Percentiles rank a stretch among this genome's conserved stretches.
phyloP scores from a whole-genome alignment of 1,139 yeast species.

The Taphrina communis region DNA sequence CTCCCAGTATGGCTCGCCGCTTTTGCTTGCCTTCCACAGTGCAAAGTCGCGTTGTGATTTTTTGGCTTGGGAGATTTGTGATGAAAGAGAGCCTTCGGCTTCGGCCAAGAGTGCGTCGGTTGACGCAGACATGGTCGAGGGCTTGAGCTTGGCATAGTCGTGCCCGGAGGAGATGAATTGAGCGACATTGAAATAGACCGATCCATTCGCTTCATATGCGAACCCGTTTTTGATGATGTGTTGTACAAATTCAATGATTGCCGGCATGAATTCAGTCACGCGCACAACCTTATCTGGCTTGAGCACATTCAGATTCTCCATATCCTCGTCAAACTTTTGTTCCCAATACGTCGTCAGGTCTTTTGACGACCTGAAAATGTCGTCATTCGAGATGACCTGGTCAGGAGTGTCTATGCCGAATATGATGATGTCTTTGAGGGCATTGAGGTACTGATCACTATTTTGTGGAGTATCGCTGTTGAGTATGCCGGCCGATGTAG shows the following conservation, averaged over 20 bases:
- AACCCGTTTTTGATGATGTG: conserved; percentile 76
- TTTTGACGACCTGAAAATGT: conserved; percentile 62
- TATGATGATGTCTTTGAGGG: conserved; percentile 73
- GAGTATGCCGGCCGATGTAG: conserved; percentile 57
- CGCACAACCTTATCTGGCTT: conserved; percentile 88
- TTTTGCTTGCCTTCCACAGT: conserved; percentile 93
- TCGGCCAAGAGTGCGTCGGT: conserved; percentile 83
- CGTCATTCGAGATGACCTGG: conserved; percentile 85
- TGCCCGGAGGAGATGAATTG: conserved; percentile 79
- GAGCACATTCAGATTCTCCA: conserved; percentile 80
- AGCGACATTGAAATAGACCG: conserved; percentile 91
- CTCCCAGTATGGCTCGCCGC: conserved; percentile 96
- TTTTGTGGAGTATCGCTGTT: conserved; percentile 43
- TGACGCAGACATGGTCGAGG: conserved; percentile 83
- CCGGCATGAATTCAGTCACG: conserved; percentile 96
- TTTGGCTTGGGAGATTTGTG: conserved; percentile 56
- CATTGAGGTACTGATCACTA: conserved; percentile 55
- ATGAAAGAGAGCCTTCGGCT: conserved; percentile 79
- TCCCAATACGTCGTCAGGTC: conserved; percentile 92
- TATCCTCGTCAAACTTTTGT: conserved; percentile 77
- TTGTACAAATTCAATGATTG: conserved; percentile 78
- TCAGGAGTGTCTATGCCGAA: conserved; percentile 71
- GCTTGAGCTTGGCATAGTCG: conserved; percentile 89
- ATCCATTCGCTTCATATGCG: conserved; percentile 81
- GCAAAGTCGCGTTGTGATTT: conserved; percentile 87